Base-by-base conservation (phyloP, 257 asterid species). In the Fraxinus cuspidata region DNA sequence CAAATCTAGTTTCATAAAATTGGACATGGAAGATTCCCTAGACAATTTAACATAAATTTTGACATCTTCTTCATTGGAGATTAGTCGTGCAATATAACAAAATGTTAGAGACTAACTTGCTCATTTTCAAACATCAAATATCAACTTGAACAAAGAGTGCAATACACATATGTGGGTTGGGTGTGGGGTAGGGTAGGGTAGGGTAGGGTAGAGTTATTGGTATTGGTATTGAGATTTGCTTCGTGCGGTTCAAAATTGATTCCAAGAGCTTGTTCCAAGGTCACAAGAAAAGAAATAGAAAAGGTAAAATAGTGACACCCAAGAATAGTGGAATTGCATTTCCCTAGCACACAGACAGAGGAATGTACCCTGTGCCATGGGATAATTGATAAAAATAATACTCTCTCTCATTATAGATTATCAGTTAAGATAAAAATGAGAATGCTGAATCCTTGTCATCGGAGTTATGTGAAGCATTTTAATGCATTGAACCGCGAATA, bases 251-350 rank as follows among this genome's bases (percentile, higher is more conserved):
- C 16, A 42, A 42, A 42, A 44, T 44, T 79, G 79, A 79, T 63
- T 77, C 64, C 1, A 67, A 40, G 37, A 47, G 28, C 27, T 74
- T 74, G 28, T 82, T 75, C 80, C 77, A 79, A 70, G 78, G 76
- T 84, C 80, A 87, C 87, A 87, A 81, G 79, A 81, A 83, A 77
- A 76, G 73, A 42, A 58, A 67, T 10, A 1, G 28, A 7, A 80
- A 19, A 31, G 23, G 27, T 32, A 10, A 18, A 8, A 5, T 38
- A 44, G 32, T n/a, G 37, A 53, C 40, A 82, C n/a, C 70, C 68
- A 47, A 72, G 35, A 23, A 72, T 25, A 72, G 29, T 42, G 64
- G 15, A 47, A 27, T 44, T 69, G 35, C 40, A 32, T 56, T 53
- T 47, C 21, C 0, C 16, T 60, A 16, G 71, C 56, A 47, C 68